phyloP scores from a whole-genome alignment of 805 yeast species.

The Cyberlindnera mycetangii region DNA sequence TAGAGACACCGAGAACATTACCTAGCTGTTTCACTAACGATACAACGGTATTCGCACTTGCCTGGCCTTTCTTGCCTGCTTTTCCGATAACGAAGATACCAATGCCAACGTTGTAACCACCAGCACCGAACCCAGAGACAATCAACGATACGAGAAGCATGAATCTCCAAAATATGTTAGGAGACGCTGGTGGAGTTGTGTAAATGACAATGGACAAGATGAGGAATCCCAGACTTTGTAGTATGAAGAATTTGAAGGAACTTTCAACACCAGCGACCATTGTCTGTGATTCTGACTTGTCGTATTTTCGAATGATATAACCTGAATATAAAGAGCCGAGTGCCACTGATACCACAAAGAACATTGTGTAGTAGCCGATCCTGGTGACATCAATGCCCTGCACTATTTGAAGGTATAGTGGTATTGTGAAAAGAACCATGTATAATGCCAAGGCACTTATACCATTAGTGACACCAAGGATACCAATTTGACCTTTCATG shows the following conservation, averaged over 20 bases:
- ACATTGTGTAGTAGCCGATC: conserved; percentile 40
- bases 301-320: conserved; percentile 27
- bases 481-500: conserved; percentile 37
- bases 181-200: conserved; percentile 15
- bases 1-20: conserved; percentile 41
- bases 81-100: conserved; percentile 39
- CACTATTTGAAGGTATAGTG: conserved; percentile 42
- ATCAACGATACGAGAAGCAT: conserved; percentile 29
- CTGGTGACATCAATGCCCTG: conserved; percentile 37
- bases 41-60: conserved; percentile 43
- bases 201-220: conserved; percentile 10
- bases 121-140: conserved; percentile 37
- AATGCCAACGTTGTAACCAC: conserved; percentile 39
- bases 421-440: conserved; percentile 35
- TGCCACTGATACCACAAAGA: conserved; percentile 38
- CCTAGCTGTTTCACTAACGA: conserved; percentile 43
- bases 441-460: conserved; percentile 37
- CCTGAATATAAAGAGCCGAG: conserved; percentile 41
- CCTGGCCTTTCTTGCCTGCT: conserved; percentile 41
- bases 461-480: conserved; percentile 35
- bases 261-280: conserved; percentile 22
- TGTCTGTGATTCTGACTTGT: conserved; percentile 23
- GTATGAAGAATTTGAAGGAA: conserved; percentile 15
- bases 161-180: conserved; percentile 20
- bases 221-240: conserved; percentile 22